Evolutionary conservation across 2,329 filamentous ascomycete genomes (phyloP).

Genomic region (Gaeumannomyces sp.): DNA sequence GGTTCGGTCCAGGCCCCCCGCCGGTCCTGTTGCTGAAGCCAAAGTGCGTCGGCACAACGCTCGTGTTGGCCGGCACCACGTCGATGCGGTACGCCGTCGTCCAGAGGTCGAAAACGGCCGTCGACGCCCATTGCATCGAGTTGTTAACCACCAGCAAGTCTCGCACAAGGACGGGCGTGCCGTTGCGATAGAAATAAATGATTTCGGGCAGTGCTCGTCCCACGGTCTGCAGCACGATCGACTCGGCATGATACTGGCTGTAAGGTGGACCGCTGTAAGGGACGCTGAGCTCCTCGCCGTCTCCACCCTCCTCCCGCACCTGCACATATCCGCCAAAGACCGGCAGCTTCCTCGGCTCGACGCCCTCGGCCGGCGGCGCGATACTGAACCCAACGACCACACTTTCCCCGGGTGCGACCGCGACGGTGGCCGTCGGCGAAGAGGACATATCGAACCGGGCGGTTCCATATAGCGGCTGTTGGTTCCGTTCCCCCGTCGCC

Average conservation of each 20-base stretch:
- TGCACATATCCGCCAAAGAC: slow-evolving; percentile 22
- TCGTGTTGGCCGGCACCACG: slow-evolving; percentile 17
- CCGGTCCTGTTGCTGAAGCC: slow-evolving; percentile 14
- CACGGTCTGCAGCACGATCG: slow-evolving; percentile 10
- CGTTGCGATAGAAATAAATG: slow-evolving; percentile 10
- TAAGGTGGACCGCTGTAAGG: slow-evolving; percentile 22
- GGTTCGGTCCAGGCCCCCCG: not conserved
- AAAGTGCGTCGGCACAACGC: slow-evolving; percentile 15
- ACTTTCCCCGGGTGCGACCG: slow-evolving; percentile 16
- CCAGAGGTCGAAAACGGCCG: slow-evolving; percentile 5
- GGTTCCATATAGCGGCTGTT: slow-evolving; percentile 19
- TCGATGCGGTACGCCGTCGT: slow-evolving; percentile 17
- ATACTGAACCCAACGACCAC: slow-evolving; percentile 16
- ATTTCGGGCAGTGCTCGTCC: slow-evolving; percentile 10
- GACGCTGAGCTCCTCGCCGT: slow-evolving; percentile 16
- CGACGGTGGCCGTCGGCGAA: not conserved
- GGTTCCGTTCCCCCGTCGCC: slow-evolving; percentile 14
- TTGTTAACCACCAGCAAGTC: slow-evolving; percentile 11
- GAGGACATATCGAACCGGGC: slow-evolving; percentile 13
- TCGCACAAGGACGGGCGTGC: slow-evolving; percentile 11
- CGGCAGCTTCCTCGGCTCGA: slow-evolving; percentile 17
- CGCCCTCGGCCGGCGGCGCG: slow-evolving; percentile 12
- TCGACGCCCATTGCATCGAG: slow-evolving; percentile 10
- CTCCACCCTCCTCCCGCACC: slow-evolving; percentile 12
- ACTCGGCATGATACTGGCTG: slow-evolving; percentile 17